These are phyloP conservation scores for Clonostachys rhizophaga DNA, from an alignment of 2,329 filamentous ascomycete genomes.

Conservation along the genomic window DNA sequence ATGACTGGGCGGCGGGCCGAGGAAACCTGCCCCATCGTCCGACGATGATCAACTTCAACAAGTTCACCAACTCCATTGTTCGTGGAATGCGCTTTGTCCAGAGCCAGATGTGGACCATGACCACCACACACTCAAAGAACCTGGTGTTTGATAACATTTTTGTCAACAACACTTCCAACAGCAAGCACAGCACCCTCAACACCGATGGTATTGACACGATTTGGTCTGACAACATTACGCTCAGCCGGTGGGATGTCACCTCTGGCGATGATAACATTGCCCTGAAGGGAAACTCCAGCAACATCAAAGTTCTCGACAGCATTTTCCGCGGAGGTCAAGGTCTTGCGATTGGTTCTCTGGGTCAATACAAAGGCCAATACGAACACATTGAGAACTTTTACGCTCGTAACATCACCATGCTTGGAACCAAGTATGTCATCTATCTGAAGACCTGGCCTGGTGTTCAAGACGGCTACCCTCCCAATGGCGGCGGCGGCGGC, in stretches of 20 bases:
- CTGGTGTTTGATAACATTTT: slow-evolving; percentile 44
- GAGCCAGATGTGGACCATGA: slow-evolving; percentile 58
- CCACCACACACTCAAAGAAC: slow-evolving; percentile 40
- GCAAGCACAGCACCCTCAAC: slow-evolving; percentile 24
- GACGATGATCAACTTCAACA: slow-evolving; percentile 40
- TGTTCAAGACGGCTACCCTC: slow-evolving; percentile 40
- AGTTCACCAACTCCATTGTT: slow-evolving; percentile 41
- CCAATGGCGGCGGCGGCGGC: slow-evolving; percentile 55
- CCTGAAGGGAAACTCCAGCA: slow-evolving; percentile 49
- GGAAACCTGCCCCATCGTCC: slow-evolving; percentile 44
- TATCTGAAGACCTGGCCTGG: slow-evolving; percentile 58
- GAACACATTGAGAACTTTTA: slow-evolving; percentile 45
- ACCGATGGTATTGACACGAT: slow-evolving; percentile 46
- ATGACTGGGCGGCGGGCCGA: slow-evolving; percentile 37
- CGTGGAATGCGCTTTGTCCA: slow-evolving; percentile 44
- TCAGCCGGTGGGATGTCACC: slow-evolving; percentile 41
- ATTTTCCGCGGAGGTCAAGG: slow-evolving; percentile 44
- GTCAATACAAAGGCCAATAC: slow-evolving; percentile 41
- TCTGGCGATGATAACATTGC: slow-evolving; percentile 51
- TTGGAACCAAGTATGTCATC: slow-evolving; percentile 39
- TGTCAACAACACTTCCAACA: slow-evolving; percentile 41
- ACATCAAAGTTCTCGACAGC: slow-evolving; percentile 44
- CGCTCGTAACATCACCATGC: slow-evolving; percentile 38
- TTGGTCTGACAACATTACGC: slow-evolving; percentile 44
- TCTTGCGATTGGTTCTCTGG: slow-evolving; percentile 53